Percentiles rank a stretch among this genome's conserved stretches.
Conservation (phyloP, 805 yeast species). For the Ogataea methylovora region DNA sequence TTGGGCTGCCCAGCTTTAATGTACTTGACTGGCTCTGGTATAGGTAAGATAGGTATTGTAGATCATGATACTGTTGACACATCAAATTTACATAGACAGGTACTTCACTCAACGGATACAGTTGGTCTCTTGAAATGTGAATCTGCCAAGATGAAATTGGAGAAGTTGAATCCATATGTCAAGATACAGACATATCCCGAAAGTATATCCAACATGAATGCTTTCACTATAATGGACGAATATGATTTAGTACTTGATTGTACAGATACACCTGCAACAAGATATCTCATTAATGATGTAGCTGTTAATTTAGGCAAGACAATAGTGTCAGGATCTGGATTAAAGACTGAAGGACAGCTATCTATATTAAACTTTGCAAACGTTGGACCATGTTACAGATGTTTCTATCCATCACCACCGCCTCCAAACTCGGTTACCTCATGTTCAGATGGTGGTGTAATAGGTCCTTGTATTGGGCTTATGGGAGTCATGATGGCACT, state of each 20-base stretch:
- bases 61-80: conserved; percentile 81
- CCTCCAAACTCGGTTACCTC: conserved; percentile 73
- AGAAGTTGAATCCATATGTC: conserved; percentile 62
- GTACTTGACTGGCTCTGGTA: conserved; percentile 82
- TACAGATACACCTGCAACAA: conserved; percentile 84
- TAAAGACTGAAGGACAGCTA: conserved; percentile 87
- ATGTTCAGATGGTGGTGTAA: conserved; percentile 89
- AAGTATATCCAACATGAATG: conserved; percentile 47
- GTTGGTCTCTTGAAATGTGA: conserved; percentile 72
- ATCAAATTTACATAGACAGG: conserved; percentile 86
- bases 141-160: conserved; percentile 57
- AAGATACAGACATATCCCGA: conserved; percentile 42
- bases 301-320: conserved; percentile 64
- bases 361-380: conserved; percentile 60
- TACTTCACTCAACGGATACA: conserved; percentile 59
- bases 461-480: conserved; percentile 94
- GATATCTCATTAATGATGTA: conserved; percentile 83
- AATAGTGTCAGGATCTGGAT: conserved; percentile 86
- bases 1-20: conserved; percentile 87
- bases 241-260: conserved; percentile 86
- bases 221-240: conserved; percentile 48
- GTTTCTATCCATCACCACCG: conserved; percentile 89
- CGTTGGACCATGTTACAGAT: conserved; percentile 87
- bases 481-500: conserved; percentile 86
- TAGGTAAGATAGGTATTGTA: conserved; percentile 78